Evolutionary conservation across 495 filamentous ascomycete species (phyloP), one percentile per base, ranked within the genome.

Genomic region (Sordaria brevicollis): DNA sequence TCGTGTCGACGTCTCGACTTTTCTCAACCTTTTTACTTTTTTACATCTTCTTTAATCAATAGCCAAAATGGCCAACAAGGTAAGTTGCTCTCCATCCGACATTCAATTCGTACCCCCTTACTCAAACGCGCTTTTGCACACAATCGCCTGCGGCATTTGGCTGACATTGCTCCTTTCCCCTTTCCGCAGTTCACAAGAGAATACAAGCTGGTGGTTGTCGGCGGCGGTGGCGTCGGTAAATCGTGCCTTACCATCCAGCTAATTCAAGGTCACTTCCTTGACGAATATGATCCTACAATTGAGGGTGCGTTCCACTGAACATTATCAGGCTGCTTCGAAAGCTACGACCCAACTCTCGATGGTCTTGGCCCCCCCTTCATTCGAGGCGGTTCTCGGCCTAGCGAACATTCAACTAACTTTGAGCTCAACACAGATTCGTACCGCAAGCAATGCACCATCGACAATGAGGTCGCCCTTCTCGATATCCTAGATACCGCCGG

Each of bases 271-370:
- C 95, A 99, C 79, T 99, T 99, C 84, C 94, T 99, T 76, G 95
- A 99, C 80, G 95, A 99, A 81, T 99, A 99, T 81, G 95, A 99
- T 81, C 95, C 95, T 54, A 99, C 95, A 76, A 99, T 99, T 77
- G 95, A 99, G 91, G 95, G 95, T 97, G 81, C 74, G 89, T 76
- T 71, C 43, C 29, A 4, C 43, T 57, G 43, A 15, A 15, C 7
- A 29, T 11, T 21, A 29, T 29, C 25, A 62, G 25, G 4, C 9
- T 21, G 19, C 43, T 1, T 54, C 43, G 3, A 1, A 25, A 13
- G 5, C 43, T 13, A 25, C 10, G 10, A 25, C 25, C 4, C 43
- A 13, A 49, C n/a, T 19, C n/a, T 10, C n/a, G 17, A 9, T 7
- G 39, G 65, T 25, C 62, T 66, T n/a, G 49, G 2, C 19, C 38